These are phyloP conservation scores for Xylaria sp. DNA, from an alignment of 2,329 filamentous ascomycete species.

Conservation along the genomic window DNA sequence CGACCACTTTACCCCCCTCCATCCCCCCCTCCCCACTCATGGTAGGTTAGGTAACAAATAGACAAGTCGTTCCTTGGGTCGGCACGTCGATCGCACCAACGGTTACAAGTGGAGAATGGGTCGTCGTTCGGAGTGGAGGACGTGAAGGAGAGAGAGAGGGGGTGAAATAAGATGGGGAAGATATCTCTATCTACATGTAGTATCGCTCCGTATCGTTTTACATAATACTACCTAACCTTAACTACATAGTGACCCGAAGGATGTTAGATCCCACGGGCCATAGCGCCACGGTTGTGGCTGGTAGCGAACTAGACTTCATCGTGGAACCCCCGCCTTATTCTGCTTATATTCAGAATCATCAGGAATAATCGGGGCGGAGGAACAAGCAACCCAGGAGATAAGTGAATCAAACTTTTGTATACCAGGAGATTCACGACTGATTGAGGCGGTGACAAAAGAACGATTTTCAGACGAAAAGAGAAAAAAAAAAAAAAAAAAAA, in stretches of 20 bases:
- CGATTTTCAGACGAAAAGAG: not conserved
- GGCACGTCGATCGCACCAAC: not conserved
- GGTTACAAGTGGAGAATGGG: not conserved
- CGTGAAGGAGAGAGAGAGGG: not conserved
- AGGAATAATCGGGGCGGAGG: not conserved
- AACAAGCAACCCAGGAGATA: not conserved
- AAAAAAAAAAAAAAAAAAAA: too few species aligned
- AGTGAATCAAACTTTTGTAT: too few species aligned
- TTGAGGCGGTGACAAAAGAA: not conserved
- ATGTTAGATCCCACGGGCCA: conserved; percentile 1
- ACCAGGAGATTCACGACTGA: too few species aligned
- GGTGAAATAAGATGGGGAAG: conserved; percentile 3
- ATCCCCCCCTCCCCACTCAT: not conserved
- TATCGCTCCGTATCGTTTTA: not conserved
- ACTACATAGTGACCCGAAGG: not conserved
- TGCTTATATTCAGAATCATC: not conserved
- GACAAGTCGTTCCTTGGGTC: conserved; percentile 3
- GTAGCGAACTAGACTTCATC: too few species aligned
- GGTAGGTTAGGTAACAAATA: not conserved
- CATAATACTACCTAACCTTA: not conserved
- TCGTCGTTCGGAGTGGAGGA: not conserved
- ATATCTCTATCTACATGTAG: not conserved
- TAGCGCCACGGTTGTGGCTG: conserved; percentile 7
- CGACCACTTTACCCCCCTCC: not conserved
- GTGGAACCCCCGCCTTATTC: too few species aligned